phyloP scores from a whole-genome alignment of 768 basidiomycete genomes.

The Russula virescens region DNA sequence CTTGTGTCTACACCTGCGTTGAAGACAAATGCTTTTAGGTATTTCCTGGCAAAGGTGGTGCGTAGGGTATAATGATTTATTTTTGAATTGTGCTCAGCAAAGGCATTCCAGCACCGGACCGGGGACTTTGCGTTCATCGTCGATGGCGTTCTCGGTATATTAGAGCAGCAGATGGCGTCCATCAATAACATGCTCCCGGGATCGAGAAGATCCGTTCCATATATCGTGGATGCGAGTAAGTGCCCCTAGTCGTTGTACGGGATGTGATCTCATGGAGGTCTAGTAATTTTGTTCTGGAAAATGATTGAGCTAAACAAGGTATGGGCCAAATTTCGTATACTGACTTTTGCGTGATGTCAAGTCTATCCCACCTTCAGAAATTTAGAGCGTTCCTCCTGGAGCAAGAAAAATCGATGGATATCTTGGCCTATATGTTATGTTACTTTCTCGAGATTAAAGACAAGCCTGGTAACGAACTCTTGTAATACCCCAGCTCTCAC shows the following conservation, averaged over 20 bases:
- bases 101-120: constrained; percentile 62
- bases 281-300: constrained; percentile 85
- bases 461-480: constrained; percentile 64
- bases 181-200: constrained; percentile 77
- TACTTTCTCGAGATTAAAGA: constrained; percentile 88
- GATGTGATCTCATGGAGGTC: neutral
- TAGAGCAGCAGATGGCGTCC: constrained; percentile 72
- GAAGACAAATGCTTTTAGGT: constrained; percentile 83
- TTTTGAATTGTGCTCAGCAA: neutral
- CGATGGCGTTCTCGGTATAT: constrained; percentile 58
- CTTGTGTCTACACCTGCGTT: constrained; percentile 46
- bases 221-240: constrained; percentile 74
- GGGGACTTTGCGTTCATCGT: constrained; percentile 86
- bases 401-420: constrained; percentile 70
- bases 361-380: constrained; percentile 50
- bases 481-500: neutral
- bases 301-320: constrained; percentile 92
- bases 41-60: constrained; percentile 71
- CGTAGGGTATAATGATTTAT: neutral
- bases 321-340: neutral
- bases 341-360: neutral
- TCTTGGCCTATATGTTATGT: constrained; percentile 73
- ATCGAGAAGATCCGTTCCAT: constrained; percentile 75
- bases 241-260: constrained; percentile 26
- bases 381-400: constrained; percentile 79